Base-by-base conservation (phyloP, 192 early-diverging fungal species). In the Umbelopsis sp. region DNA sequence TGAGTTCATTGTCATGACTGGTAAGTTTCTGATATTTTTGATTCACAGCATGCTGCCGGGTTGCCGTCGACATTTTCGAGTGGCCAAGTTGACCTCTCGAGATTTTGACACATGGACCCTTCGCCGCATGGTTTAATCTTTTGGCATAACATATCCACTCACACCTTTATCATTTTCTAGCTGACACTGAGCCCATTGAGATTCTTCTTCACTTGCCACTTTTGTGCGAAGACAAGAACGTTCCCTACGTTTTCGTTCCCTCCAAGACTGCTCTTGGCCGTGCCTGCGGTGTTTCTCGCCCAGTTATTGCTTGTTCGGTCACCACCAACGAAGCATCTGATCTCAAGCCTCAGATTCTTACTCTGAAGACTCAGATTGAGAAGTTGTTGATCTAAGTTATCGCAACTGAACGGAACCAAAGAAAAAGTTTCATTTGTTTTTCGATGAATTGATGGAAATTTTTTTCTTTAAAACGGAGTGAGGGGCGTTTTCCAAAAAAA, bases 221-320 rank as follows among this genome's bases (percentile, higher is more conserved):
- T 9, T 85, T 98, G 69, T 97, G 97, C 85, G 97, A 99, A 85
- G 97, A 99, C 85, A 99, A 99, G 93, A 99, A 99, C 90, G 97
- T 99, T 50, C 97, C 97, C 48, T 99, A 99, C 80, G 96, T 99
- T 44, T 99, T 99, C 80, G 93, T 99, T 61, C 95, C 95, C 67
- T 96, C 94, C 80, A 98, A 97, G 90, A 89, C 87, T 22, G 96
- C 96, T 33, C 86, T 99, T 20, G 97, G 97, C 69, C 93, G 97
- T 82, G 95, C 97, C 41, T 98, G 96, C 81, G 96, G 97, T 78
- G 96, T 99, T 37, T 93, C 95, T 37, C 92, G 96, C 53, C 80
- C 94, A 30, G 96, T 99, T 30, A 93, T 99, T 77, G 88, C 97
- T 52, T 85, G 85, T 78, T 94, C 94, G 41, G 91, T 99, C 61